These are phyloP conservation scores for Lactuca saligna DNA, from an alignment of 129 eudicot species.

Conservation along the genomic window DNA sequence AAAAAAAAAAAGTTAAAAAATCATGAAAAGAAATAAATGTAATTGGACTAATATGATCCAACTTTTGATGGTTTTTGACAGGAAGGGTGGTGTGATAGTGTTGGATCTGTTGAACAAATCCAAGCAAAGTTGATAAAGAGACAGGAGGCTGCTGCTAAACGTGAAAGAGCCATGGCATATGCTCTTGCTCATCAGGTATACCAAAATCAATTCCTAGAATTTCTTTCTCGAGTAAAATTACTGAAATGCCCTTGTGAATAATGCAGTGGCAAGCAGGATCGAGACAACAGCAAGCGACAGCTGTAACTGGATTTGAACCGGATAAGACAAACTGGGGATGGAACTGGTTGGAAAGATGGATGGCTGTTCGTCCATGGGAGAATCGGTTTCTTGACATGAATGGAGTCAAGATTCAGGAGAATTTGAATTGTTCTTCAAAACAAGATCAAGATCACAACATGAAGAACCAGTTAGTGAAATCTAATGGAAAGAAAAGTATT, in stretches of 20 bases:
- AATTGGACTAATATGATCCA: neutral
- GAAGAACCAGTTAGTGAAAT: conserved; percentile 28
- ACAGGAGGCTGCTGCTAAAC: conserved; percentile 92
- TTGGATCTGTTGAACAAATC: conserved; percentile 87
- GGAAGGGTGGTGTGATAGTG: conserved; percentile 96
- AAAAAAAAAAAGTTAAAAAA: too few species aligned
- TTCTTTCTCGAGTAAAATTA: too few species aligned
- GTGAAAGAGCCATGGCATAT: conserved; percentile 97
- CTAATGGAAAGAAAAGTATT: conserved; percentile 44
- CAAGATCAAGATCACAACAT: conserved; percentile 35
- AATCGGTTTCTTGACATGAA: conserved; percentile 69
- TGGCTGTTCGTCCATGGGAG: conserved; percentile 99
- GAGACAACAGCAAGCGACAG: conserved; percentile 58
- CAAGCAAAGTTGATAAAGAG: conserved; percentile 81
- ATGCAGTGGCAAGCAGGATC: conserved; percentile 96
- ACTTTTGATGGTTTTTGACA: conserved; percentile 20
- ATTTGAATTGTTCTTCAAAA: conserved; percentile 21
- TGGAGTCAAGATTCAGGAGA: conserved; percentile 48
- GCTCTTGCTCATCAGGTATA: conserved; percentile 94
- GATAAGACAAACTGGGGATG: conserved; percentile 89
- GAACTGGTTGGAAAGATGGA: conserved; percentile 98
- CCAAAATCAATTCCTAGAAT: too few species aligned
- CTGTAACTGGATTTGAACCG: conserved; percentile 63
- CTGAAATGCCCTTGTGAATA: neutral
- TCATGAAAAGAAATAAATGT: too few species aligned